Base-by-base conservation (phyloP, 2,329 filamentous ascomycete species). In the Pseudogymnoascus sp. region DNA sequence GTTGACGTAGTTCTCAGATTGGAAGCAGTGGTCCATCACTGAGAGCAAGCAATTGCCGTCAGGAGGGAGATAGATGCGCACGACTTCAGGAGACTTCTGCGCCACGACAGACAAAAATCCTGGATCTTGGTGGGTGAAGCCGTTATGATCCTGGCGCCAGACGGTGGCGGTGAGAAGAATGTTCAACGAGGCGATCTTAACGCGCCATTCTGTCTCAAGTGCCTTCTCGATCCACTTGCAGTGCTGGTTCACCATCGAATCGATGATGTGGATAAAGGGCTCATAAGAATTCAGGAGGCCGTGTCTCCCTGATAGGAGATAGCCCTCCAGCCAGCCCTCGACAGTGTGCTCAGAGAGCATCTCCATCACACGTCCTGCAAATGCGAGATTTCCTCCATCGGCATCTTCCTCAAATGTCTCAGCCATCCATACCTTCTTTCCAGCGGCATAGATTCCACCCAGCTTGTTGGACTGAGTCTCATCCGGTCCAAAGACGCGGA, bases 191-290 rank as follows among this genome's bases (percentile, higher is more conserved):
- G 89, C 83, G 10, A 92, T 79, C 74, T 87, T 87, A 69, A 80
- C 83, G 62, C 90, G 85, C 90, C 90, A 93, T 71, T 89, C 85
- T 19, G 92, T 86, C 72, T 92, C 89, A n/a, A 86, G 79, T 68
- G 86, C 90, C 77, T 92, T 93, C 75, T 93, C 89, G 61, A 92
- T 83, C 89, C 89, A 92, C 75, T 93, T 93, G 79, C 88, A 91
- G 77, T 93, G 89, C 78, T 91, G 89, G 74, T 91, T 92, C 66
- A 93, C 89, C 89, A 93, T 93, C 1, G 87, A 90, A 75, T 92
- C 89, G 70, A 93, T 91, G 70, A 93, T 85, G 72, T 92, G 89
- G 65, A 92, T 90, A 73, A 93, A 93, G 0, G 89, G 88, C 75
- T 93, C 90, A 77, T 93, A 93, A 73, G 86, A 89, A 81, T 92